Percentiles rank a stretch among this genome's conserved stretches.
These are phyloP conservation scores for Cenchrus americanus DNA, from an alignment of 176 grass and related monocot species.

Conservation along the genomic window DNA sequence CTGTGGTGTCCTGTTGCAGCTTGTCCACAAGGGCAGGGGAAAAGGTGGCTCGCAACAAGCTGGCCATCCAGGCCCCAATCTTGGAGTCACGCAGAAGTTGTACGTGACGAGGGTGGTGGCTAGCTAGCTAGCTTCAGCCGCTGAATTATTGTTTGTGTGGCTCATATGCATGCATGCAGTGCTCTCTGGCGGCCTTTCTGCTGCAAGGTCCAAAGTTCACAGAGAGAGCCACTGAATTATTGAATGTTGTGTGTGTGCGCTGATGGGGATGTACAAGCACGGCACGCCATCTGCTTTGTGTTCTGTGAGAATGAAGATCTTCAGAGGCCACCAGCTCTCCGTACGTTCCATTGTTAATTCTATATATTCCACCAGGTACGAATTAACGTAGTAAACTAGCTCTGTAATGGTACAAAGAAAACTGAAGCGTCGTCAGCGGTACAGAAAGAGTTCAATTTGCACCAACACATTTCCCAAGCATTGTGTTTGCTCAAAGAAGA, in stretches of 20 bases:
- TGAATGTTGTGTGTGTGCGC: not conserved
- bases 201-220: slow-evolving; percentile 26
- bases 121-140: not conserved
- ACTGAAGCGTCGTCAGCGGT: not conserved
- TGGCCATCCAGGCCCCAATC: slow-evolving; percentile 36
- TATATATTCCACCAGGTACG: no score
- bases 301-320: not conserved
- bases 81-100: slow-evolving; percentile 33
- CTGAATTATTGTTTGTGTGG: slow-evolving; percentile 38
- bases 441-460: no score
- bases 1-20: slow-evolving; percentile 11
- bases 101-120: not conserved
- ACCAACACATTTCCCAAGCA: no score
- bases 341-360: not conserved
- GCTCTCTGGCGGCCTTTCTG: not conserved
- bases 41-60: slow-evolving; percentile 31
- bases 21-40: slow-evolving; percentile 12
- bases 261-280: slow-evolving; percentile 25
- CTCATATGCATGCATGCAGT: not conserved
- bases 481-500: no score
- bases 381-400: not conserved
- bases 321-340: not conserved
- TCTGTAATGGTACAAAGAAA: not conserved
- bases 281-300: not conserved
- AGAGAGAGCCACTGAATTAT: not conserved